These are phyloP conservation scores for Solanum hybrid DNA, from an alignment of 305 asterid genomes.

Conservation along the genomic window DNA sequence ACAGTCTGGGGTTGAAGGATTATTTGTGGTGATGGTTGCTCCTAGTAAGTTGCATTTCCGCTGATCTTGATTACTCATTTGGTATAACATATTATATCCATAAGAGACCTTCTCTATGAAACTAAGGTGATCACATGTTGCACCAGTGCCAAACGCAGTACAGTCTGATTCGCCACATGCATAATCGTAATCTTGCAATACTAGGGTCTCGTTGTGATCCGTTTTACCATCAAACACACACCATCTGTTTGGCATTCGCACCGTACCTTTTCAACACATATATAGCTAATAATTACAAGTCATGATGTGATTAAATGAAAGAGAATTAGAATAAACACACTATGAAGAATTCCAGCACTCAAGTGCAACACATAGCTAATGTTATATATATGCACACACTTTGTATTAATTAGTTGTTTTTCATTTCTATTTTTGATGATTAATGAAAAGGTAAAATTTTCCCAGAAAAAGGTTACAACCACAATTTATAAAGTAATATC, in stretches of 20 bases:
- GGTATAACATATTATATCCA: conserved; percentile 27
- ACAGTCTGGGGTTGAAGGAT: conserved; percentile 26
- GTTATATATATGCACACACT: not conserved
- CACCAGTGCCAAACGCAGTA: conserved; percentile 15
- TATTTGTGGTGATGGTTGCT: conserved; percentile 2
- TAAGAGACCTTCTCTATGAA: conserved; percentile 18
- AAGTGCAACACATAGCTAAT: not conserved
- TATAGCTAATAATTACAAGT: not conserved
- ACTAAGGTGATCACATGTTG: conserved; percentile 21
- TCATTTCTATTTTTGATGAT: not conserved
- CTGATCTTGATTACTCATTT: conserved; percentile 8
- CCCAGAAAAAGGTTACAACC: not conserved
- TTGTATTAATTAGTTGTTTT: not conserved
- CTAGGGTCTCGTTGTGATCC: not conserved
- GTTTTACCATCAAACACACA: conserved; percentile 25
- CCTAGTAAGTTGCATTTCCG: conserved; percentile 13
- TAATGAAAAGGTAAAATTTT: not conserved
- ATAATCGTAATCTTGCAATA: not conserved
- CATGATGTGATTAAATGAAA: not conserved
- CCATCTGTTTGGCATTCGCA: conserved; percentile 41
- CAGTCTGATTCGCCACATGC: conserved; percentile 31
- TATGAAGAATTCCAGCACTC: not conserved
- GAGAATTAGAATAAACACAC: not conserved
- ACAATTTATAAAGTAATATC: not conserved
- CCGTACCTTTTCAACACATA: not conserved